Evolutionary conservation across 306 rosid species (phyloP).

Genomic region (Trifolium subterraneum): DNA sequence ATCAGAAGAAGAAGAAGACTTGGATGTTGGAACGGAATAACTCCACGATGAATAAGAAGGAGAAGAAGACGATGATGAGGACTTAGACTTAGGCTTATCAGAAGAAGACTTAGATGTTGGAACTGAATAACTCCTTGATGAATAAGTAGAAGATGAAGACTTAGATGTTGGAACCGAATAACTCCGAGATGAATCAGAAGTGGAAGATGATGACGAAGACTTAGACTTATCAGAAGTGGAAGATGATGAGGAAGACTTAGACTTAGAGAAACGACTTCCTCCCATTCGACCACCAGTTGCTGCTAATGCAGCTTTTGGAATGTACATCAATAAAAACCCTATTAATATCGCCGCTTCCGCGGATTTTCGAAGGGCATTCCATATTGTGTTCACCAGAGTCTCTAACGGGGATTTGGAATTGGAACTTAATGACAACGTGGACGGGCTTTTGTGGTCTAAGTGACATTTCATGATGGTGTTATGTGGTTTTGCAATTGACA

Average conservation of each 20-base stretch:
- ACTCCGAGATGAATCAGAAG: too few species aligned
- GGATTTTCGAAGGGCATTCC: constrained; percentile 61
- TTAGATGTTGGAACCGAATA: too few species aligned
- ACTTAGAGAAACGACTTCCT: constrained; percentile 63
- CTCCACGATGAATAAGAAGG: too few species aligned
- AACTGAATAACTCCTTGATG: too few species aligned
- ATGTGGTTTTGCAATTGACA: too few species aligned
- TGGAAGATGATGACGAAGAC: too few species aligned
- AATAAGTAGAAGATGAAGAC: too few species aligned
- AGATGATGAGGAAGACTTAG: constrained; percentile 27
- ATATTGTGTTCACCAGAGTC: constrained; percentile 32
- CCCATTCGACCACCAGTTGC: constrained; percentile 94
- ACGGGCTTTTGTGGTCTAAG: neutral
- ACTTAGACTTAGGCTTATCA: too few species aligned
- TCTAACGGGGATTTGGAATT: constrained; percentile 40
- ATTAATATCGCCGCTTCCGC: constrained; percentile 61
- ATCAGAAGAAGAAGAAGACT: too few species aligned
- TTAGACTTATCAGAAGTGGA: neutral
- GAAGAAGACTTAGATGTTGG: too few species aligned
- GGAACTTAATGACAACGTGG: neutral
- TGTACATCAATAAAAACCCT: constrained; percentile 69
- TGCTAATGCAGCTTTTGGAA: constrained; percentile 68
- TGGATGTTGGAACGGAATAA: too few species aligned
- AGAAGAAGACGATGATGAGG: too few species aligned
- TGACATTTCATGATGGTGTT: constrained; percentile 43